These are phyloP conservation scores for Parachaetomium inaequale DNA, from an alignment of 495 filamentous ascomycete species.

Conservation along the genomic window DNA sequence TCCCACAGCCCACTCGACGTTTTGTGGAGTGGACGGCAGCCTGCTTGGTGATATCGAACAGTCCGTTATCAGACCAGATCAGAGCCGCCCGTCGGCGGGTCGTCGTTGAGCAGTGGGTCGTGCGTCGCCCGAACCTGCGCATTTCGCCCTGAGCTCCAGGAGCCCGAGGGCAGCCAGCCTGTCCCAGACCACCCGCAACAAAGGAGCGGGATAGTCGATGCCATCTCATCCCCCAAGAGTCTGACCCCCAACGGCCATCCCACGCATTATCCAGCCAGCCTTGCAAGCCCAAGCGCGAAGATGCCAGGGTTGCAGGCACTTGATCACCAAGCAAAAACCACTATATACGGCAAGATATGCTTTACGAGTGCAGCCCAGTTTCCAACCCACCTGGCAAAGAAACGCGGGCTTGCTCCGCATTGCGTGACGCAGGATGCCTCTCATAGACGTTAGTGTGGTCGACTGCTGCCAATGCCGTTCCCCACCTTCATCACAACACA, in stretches of 20 bases:
- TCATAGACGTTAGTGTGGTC: not conserved
- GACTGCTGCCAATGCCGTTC: not conserved
- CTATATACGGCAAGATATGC: constrained; percentile 38
- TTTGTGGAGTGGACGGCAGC: not conserved
- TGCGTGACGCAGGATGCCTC: not conserved
- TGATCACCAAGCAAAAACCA: constrained; percentile 26
- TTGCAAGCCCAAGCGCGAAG: not conserved
- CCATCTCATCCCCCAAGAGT: not conserved
- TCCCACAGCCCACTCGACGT: not conserved
- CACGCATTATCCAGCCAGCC: not conserved
- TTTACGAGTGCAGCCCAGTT: constrained; percentile 32
- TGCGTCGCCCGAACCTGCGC: not conserved
- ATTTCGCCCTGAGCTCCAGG: not conserved
- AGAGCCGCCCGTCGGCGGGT: not conserved
- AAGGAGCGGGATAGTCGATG: not conserved
- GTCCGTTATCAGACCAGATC: not conserved
- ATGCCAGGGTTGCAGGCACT: constrained; percentile 22
- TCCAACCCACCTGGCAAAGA: not conserved
- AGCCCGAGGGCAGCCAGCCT: not conserved
- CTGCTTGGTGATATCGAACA: not conserved
- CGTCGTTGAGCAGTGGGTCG: not conserved
- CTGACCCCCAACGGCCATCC: not conserved
- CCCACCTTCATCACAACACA: not conserved
- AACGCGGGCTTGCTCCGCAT: not conserved
- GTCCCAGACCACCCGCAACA: not conserved